A percentile compares a stretch with the other conserved stretches of the same genome.
phyloP scores from a whole-genome alignment of 2,329 filamentous ascomycete genomes.

The Davidsoniella eucalypti region DNA sequence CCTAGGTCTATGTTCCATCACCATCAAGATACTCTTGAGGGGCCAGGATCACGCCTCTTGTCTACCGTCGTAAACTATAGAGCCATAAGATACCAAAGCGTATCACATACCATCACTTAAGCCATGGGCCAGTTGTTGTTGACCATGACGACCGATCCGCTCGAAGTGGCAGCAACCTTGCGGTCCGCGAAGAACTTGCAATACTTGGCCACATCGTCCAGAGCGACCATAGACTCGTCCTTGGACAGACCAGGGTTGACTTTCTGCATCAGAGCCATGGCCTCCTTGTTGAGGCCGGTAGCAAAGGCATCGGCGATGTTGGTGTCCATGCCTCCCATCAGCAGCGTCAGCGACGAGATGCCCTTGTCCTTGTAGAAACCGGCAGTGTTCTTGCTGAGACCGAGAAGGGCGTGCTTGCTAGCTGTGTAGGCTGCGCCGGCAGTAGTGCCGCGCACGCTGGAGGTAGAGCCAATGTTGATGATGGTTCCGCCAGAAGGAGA shows the following conservation, averaged over 20 bases:
- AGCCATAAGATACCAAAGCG: too few relatives aligned
- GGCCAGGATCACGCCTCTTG: too few relatives aligned
- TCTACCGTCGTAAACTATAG: too few relatives aligned
- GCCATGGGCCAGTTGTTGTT: slow-evolving; percentile 23
- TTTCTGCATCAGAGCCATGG: slow-evolving; percentile 17
- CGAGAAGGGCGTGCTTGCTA: slow-evolving; percentile 36
- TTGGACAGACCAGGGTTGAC: slow-evolving; percentile 18
- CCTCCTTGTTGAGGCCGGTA: slow-evolving; percentile 21
- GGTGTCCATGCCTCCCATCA: slow-evolving; percentile 38
- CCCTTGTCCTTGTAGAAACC: slow-evolving; percentile 36
- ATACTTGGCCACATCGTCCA: slow-evolving; percentile 25
- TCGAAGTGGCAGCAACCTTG: slow-evolving; percentile 19
- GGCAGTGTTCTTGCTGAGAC: slow-evolving; percentile 40
- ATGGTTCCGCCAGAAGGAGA: slow-evolving; percentile 26
- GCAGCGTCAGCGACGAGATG: slow-evolving; percentile 33
- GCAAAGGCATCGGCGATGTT: slow-evolving; percentile 33
- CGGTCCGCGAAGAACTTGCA: slow-evolving; percentile 22
- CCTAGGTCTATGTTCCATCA: too few relatives aligned
- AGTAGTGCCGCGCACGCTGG: slow-evolving; percentile 25
- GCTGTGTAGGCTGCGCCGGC: slow-evolving; percentile 33
- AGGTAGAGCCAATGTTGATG: slow-evolving; percentile 35
- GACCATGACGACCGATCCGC: slow-evolving; percentile 20
- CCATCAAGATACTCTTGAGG: too few relatives aligned
- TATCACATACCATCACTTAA: slow-evolving; percentile 11
- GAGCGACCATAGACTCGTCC: slow-evolving; percentile 18